Base-by-base conservation (phyloP, 306 rosid genomes). In the Cicer chorassanicum region DNA sequence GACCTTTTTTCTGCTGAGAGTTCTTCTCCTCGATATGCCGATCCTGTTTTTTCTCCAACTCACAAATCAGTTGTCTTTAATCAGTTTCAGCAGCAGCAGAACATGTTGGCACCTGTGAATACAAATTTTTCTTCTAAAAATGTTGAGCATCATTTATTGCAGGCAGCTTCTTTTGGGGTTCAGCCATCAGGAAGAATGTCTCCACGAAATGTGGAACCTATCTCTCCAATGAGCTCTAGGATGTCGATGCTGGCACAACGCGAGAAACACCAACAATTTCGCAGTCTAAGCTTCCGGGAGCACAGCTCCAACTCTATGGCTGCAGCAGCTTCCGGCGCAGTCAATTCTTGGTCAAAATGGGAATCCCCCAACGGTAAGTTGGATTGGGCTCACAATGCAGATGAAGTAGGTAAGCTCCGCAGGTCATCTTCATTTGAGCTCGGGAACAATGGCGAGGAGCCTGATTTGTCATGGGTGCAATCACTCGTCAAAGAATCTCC, bases 391-490 rank as follows among this genome's bases (percentile, higher is more conserved):
- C 91, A 85, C 48, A 66, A 80, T 79, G 48, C 91, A 1, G 95
- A 93, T 40, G 97, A 91, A 74, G 51, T 83, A 15, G 93, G 93
- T 41, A 89, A 88, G 84, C 93, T 80, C 24, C 92, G 93, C 2
- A 82, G 97, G 54, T 93, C 98, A 1, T 89, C 97, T 1, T 91
- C 97, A 0, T 93, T 91, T 46, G 98, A 93, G 91, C 86, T 89
- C 5, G 96, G 93, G 53, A 87, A 84, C 87, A 91, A 89, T 40
- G 96, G 93, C 0, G 98, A 93, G 86, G 98, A 93, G 80, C 97
- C 98, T 1, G 97, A 93, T 84, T 80, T 93, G 18, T 93, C 98
- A 6, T 93, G 98, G 98, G 97, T 93, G 80, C 98, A 93, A 63
- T 93, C 97, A 19, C 98, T 93, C 14, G 98, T 93, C 60, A 91